Conservation (phyloP, 139 green algal genomes). For the Chlorella sorokiniana region DNA sequence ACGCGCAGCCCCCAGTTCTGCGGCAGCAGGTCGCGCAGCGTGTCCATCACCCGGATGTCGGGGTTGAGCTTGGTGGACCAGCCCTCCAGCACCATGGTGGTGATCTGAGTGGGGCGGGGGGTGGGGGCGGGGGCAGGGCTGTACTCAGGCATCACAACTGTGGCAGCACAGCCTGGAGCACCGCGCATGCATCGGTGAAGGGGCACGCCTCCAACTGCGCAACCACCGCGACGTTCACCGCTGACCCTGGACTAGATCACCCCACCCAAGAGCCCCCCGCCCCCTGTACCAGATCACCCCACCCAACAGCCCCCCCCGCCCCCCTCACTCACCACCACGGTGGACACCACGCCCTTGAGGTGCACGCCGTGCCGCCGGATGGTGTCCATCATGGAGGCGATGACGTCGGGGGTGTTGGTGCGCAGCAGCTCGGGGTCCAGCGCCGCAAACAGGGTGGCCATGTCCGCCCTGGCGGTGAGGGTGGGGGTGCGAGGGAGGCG, state of each 20-base stretch:
- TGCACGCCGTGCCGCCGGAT: slow-evolving; percentile 74
- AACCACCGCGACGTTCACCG: no score
- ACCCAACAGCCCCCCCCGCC: neutral
- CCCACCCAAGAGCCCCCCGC: neutral
- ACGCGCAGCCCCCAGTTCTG: slow-evolving; percentile 64
- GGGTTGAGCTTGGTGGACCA: slow-evolving; percentile 89
- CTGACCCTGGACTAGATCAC: no score
- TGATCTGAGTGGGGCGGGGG: slow-evolving; percentile 47
- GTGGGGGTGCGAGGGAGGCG: slow-evolving; percentile 47
- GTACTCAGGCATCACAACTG: neutral
- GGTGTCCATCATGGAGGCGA: slow-evolving; percentile 82
- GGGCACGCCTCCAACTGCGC: no score
- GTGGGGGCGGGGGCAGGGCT: neutral
- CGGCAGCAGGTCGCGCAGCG: slow-evolving; percentile 50
- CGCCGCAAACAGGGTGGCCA: slow-evolving; percentile 70
- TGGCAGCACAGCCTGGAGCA: no score
- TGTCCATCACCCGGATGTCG: slow-evolving; percentile 87
- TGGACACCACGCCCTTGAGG: slow-evolving; percentile 59
- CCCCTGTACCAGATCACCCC: neutral
- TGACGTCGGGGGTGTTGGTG: slow-evolving; percentile 70
- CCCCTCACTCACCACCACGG: slow-evolving; percentile 60
- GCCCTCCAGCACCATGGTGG: slow-evolving; percentile 88
- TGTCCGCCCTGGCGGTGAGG: slow-evolving; percentile 61
- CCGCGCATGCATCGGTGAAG: no score
- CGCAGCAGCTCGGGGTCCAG: slow-evolving; percentile 78